Percentiles rank a stretch among this genome's conserved stretches.
These are phyloP conservation scores for Wickerhamomyces sp. DNA, from an alignment of 1,139 yeast genomes.

Conservation along the genomic window DNA sequence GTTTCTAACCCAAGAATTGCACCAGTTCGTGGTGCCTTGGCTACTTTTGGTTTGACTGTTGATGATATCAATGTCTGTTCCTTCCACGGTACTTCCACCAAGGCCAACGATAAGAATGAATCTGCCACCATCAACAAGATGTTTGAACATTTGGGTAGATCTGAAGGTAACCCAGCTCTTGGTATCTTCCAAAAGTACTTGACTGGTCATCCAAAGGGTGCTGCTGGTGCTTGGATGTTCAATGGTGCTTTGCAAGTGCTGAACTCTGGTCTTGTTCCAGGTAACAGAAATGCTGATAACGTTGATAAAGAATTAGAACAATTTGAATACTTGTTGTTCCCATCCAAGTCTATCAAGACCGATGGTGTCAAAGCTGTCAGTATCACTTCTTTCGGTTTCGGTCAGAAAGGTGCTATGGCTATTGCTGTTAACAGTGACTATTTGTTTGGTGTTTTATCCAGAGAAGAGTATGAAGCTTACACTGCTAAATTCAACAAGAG, in stretches of 20 bases:
- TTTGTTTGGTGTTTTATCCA: conserved; percentile 77
- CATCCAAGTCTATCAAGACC: conserved; percentile 89
- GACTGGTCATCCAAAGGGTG: conserved; percentile 99
- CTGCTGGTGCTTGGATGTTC: conserved; percentile 99
- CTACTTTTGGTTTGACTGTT: conserved; percentile 84
- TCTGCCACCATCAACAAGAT: conserved; percentile 83
- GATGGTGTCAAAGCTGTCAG: conserved; percentile 98
- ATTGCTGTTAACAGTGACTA: conserved; percentile 90
- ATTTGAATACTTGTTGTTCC: conserved; percentile 85
- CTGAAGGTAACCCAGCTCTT: conserved; percentile 94
- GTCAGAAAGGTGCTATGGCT: conserved; percentile 99
- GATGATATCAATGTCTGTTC: conserved; percentile 97
- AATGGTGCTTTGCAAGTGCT: conserved; percentile 95
- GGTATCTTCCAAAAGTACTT: conserved; percentile 99
- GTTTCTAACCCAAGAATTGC: conserved; percentile 90
- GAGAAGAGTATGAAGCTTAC: conserved; percentile 64
- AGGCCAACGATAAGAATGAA: conserved; percentile 98
- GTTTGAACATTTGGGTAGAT: conserved; percentile 94
- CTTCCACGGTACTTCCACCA: conserved; percentile 99
- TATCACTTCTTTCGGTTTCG: conserved; percentile 96
- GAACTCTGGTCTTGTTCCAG: conserved; percentile 93
- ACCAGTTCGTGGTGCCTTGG: conserved; percentile 95
- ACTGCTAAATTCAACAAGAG: conserved; percentile 68
- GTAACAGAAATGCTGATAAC: conserved; percentile 98
- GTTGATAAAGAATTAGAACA: conserved; percentile 79